Conservation (phyloP, 176 grass and related monocot species). For the Oryza coarctata region DNA sequence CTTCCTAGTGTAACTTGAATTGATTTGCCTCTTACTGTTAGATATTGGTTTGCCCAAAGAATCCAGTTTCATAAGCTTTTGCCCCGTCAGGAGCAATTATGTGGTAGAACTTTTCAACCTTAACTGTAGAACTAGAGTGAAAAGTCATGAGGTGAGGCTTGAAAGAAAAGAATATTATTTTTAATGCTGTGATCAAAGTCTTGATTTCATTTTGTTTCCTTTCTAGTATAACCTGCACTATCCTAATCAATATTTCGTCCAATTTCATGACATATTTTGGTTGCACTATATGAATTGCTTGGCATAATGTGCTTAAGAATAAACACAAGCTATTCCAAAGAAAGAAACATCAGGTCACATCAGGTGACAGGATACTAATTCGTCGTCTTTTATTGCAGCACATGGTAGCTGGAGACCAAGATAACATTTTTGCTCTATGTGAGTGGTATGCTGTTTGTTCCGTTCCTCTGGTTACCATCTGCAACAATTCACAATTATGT, state of each 20-base stretch:
- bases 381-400: constrained; percentile 47
- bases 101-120: neutral
- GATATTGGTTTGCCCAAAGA: neutral
- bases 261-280: neutral
- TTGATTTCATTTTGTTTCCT: neutral
- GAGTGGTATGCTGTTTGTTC: constrained; percentile 29
- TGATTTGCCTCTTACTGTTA: constrained; percentile 1
- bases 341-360: neutral
- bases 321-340: neutral
- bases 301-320: constrained; percentile 13
- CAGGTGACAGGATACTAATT: constrained; percentile 8
- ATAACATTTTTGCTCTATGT: constrained; percentile 38
- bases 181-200: neutral
- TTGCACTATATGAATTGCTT: neutral
- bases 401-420: constrained; percentile 83
- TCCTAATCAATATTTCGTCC: neutral
- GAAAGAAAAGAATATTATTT: neutral
- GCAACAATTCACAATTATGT: neutral
- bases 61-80: neutral
- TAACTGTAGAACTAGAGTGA: neutral
- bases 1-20: constrained; percentile 10
- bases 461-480: neutral
- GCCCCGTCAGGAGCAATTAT: neutral
- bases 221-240: constrained; percentile 7
- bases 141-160: neutral